Conservation (phyloP, 345 rosid genomes). For the Jatropha curcas region DNA sequence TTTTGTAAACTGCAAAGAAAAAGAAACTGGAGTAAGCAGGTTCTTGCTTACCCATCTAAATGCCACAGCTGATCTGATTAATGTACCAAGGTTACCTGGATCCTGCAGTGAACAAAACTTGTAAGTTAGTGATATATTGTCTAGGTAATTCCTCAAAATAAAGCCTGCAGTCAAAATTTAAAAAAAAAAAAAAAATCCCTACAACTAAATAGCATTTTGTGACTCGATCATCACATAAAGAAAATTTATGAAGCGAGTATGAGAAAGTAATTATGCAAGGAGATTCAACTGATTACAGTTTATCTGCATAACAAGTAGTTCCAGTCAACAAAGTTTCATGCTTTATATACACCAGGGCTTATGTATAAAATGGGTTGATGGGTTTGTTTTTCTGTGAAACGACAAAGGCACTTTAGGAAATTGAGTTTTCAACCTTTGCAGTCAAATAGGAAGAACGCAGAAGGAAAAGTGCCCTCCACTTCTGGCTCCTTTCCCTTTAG, state of each 20-base stretch:
- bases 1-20: background rate
- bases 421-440: background rate
- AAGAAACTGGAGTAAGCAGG: background rate
- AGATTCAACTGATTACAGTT: conserved; percentile 1
- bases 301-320: background rate
- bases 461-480: background rate
- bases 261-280: background rate
- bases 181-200: no score
- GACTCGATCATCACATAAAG: conserved; percentile 12
- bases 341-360: background rate
- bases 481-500: background rate
- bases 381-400: background rate
- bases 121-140: conserved; percentile 14
- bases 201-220: conserved; percentile 1
- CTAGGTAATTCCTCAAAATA: conserved; percentile 15
- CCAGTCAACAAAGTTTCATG: background rate
- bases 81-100: conserved; percentile 90
- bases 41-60: conserved; percentile 76
- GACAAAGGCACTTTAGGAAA: background rate
- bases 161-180: conserved; percentile 17
- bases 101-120: conserved; percentile 57
- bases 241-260: conserved; percentile 7
- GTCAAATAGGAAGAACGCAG: background rate
- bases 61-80: conserved; percentile 85
- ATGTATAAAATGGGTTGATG: background rate